Conservation (phyloP, 495 filamentous ascomycete species). For the Thozetella sp. region DNA sequence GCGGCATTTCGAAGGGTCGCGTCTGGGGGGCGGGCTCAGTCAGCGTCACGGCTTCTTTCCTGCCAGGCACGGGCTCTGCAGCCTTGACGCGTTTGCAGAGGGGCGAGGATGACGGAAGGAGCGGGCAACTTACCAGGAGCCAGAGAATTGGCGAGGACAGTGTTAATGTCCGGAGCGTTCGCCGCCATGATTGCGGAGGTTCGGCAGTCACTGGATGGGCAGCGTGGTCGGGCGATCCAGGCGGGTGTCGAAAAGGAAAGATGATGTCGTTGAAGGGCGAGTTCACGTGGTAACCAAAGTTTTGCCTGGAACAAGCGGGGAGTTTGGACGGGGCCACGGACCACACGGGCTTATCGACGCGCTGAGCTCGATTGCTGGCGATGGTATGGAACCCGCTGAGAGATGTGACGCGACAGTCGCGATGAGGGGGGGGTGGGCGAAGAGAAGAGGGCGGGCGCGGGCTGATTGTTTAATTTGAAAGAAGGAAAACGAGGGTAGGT, state of each 20-base stretch:
- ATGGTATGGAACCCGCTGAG: background rate
- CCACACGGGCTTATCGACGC: background rate
- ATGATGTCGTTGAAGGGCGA: constrained; percentile 26
- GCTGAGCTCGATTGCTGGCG: background rate
- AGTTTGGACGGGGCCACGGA: constrained; percentile 5
- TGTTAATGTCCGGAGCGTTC: constrained; percentile 49
- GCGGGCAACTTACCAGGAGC: constrained; percentile 71
- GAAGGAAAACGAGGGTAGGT: constrained; percentile 1
- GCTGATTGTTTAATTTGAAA: background rate
- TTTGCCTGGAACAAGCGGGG: constrained; percentile 37
- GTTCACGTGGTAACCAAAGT: constrained; percentile 30
- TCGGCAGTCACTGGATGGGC: constrained; percentile 13
- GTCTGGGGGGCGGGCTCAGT: constrained; percentile 56
- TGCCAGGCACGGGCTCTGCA: background rate
- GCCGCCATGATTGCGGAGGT: constrained; percentile 44
- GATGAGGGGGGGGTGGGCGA: background rate
- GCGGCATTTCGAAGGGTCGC: constrained; percentile 83
- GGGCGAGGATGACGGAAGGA: constrained; percentile 5
- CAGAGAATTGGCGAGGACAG: constrained; percentile 87
- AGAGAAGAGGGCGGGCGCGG: background rate
- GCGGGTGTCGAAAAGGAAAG: constrained; percentile 22
- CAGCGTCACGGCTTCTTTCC: constrained; percentile 13
- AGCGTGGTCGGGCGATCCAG: constrained; percentile 19
- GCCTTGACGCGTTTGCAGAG: constrained; percentile 15
- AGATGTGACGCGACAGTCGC: background rate